Evolutionary conservation across 192 early-diverging fungal genomes (phyloP).

Genomic region (Umbelopsis sp.): DNA sequence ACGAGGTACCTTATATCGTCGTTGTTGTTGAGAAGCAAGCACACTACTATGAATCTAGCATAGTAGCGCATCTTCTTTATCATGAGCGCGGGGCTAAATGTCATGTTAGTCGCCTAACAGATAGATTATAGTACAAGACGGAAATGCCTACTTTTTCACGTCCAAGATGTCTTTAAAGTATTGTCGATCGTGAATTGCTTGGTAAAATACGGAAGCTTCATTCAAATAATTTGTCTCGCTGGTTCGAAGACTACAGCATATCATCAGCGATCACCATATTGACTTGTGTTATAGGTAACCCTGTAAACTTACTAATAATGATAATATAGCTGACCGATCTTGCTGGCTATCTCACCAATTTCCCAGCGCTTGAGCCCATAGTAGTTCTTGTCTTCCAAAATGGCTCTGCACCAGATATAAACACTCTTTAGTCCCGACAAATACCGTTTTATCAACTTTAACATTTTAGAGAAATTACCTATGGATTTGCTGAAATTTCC

Average conservation of each 20-base stretch:
- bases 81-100: slow-evolving; percentile 79
- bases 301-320: slow-evolving; percentile 65
- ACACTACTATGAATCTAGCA: slow-evolving; percentile 96
- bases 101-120: neutral
- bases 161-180: slow-evolving; percentile 97
- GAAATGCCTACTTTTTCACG: slow-evolving; percentile 74
- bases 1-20: slow-evolving; percentile 81
- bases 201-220: slow-evolving; percentile 95
- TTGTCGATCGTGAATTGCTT: slow-evolving; percentile 90
- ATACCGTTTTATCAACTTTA: too few relatives aligned
- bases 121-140: neutral
- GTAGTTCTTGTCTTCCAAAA: slow-evolving; percentile 85
- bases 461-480: slow-evolving; percentile 47
- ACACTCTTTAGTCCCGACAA: too few relatives aligned
- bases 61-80: slow-evolving; percentile 98
- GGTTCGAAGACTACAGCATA: slow-evolving; percentile 69
- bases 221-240: slow-evolving; percentile 96
- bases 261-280: slow-evolving; percentile 46
- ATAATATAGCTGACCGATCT: slow-evolving; percentile 93
- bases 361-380: slow-evolving; percentile 97
- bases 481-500: slow-evolving; percentile 95
- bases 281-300: slow-evolving; percentile 45
- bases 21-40: slow-evolving; percentile 81
- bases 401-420: slow-evolving; percentile 48
- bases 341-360: slow-evolving; percentile 97